These are phyloP conservation scores for Ustilago bromivora DNA, from an alignment of 1,284 basidiomycete species.

Conservation along the genomic window DNA sequence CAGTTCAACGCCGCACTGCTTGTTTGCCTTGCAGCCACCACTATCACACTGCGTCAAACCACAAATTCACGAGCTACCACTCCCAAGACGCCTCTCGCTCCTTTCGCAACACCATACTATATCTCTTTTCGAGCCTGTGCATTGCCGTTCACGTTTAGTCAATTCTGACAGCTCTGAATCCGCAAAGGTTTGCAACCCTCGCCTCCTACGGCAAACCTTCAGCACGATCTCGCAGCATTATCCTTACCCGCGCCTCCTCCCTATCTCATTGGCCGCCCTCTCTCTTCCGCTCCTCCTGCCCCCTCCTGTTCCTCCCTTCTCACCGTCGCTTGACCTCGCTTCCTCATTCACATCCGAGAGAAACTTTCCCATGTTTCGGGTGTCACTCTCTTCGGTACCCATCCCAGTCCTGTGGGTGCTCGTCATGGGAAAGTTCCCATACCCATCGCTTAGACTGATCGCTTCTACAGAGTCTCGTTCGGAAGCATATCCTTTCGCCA, in stretches of 20 bases:
- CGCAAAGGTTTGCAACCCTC: not conserved
- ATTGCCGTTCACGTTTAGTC: not conserved
- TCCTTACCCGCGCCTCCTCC: not conserved
- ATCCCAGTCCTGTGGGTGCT: not conserved
- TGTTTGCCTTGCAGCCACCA: not conserved
- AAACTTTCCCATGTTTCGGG: constrained; percentile 8
- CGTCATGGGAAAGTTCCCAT: constrained; percentile 25
- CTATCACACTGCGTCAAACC: not conserved
- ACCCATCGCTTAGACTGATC: constrained; percentile 11
- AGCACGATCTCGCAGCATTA: not conserved
- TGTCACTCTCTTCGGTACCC: constrained; percentile 1
- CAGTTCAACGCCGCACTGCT: not conserved
- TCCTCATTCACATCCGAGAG: not conserved
- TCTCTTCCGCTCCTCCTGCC: not conserved
- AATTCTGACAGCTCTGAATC: not conserved
- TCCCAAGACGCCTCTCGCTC: not conserved
- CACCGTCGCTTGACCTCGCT: not conserved
- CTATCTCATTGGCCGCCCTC: not conserved
- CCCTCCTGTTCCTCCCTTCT: not conserved
- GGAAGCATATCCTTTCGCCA: not conserved
- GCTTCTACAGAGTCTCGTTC: not conserved
- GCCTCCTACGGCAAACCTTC: not conserved
- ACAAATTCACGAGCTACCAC: not conserved
- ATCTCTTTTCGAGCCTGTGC: not conserved
- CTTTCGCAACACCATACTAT: not conserved